Evolutionary conservation across 495 filamentous ascomycete species (phyloP).

Genomic region (Polyplosphaeria fusca): DNA sequence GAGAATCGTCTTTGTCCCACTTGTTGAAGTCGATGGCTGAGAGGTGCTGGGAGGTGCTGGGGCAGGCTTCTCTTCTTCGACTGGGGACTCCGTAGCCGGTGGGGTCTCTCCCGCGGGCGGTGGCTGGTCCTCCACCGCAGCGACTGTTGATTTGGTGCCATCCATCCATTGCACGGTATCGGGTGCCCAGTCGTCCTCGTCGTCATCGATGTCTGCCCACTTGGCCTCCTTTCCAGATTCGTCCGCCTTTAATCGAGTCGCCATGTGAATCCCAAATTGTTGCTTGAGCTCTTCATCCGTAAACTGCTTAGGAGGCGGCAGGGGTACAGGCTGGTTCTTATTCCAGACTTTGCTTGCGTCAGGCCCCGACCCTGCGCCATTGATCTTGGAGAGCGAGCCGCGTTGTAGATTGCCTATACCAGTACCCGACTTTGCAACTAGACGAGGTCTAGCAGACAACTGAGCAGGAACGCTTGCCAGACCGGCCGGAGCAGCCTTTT

Average conservation of each 20-base stretch:
- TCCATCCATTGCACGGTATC: conserved; percentile 97
- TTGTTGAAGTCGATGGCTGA: conserved; percentile 30
- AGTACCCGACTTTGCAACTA: conserved; percentile 65
- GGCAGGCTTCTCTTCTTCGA: conserved; percentile 9
- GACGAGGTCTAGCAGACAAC: conserved; percentile 53
- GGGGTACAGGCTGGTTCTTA: conserved; percentile 83
- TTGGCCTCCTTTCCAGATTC: conserved; percentile 77
- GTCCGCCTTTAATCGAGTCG: conserved; percentile 82
- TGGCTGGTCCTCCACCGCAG: conserved; percentile 47
- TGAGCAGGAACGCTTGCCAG: conserved; percentile 51
- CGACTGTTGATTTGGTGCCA: conserved; percentile 85
- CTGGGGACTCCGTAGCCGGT: conserved; percentile 38
- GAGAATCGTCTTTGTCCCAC: conserved; percentile 42
- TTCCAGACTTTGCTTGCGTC: conserved; percentile 90
- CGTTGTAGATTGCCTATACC: conserved; percentile 55
- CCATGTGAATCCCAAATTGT: conserved; percentile 94
- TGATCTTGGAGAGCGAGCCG: conserved; percentile 43
- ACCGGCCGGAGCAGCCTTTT: conserved; percentile 45
- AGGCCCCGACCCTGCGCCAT: conserved; percentile 54
- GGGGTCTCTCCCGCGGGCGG: conserved; percentile 36
- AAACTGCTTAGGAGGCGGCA: conserved; percentile 81
- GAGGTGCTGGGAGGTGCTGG: conserved; percentile 9
- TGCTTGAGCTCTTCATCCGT: conserved; percentile 97
- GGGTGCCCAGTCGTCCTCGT: conserved; percentile 97
- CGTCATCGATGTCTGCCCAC: conserved; percentile 98